Conservation (phyloP, 2,329 filamentous ascomycete genomes). For the Microcyclospora pomicola region DNA sequence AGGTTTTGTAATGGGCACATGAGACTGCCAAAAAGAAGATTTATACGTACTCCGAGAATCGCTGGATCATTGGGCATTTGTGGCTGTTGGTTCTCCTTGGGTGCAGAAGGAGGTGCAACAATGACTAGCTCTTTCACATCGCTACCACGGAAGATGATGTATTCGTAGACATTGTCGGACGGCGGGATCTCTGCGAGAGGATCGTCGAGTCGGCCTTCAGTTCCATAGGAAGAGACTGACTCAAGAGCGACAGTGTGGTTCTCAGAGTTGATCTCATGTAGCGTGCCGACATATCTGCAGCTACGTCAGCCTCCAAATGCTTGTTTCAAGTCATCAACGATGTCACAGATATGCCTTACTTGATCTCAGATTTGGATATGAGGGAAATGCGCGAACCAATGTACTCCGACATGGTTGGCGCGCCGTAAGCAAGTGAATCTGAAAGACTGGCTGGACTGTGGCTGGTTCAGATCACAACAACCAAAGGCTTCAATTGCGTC, state of each 20-base stretch:
- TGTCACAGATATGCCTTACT: conserved; percentile 39
- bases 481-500: too few species aligned
- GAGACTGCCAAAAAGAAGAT: conserved; percentile 3
- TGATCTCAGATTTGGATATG: conserved; percentile 94
- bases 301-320: conserved; percentile 8
- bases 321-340: not conserved
- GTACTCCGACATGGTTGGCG: conserved; percentile 43
- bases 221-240: conserved; percentile 88
- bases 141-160: conserved; percentile 95
- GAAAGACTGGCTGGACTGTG: not conserved
- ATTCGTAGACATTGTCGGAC: conserved; percentile 86
- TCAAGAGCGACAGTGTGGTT: conserved; percentile 93
- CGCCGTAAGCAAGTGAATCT: too few species aligned
- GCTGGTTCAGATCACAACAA: too few species aligned
- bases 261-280: conserved; percentile 97
- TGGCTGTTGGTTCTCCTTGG: conserved; percentile 56
- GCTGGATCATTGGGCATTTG: conserved; percentile 87
- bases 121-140: conserved; percentile 97
- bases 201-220: conserved; percentile 71
- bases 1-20: conserved; percentile 10
- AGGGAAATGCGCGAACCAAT: conserved; percentile 81
- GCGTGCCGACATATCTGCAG: conserved; percentile 76
- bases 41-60: conserved; percentile 79
- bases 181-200: conserved; percentile 70
- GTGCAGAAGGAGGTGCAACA: conserved; percentile 50